phyloP scores from a whole-genome alignment of 768 basidiomycete species.

The Calocera viscosa region DNA sequence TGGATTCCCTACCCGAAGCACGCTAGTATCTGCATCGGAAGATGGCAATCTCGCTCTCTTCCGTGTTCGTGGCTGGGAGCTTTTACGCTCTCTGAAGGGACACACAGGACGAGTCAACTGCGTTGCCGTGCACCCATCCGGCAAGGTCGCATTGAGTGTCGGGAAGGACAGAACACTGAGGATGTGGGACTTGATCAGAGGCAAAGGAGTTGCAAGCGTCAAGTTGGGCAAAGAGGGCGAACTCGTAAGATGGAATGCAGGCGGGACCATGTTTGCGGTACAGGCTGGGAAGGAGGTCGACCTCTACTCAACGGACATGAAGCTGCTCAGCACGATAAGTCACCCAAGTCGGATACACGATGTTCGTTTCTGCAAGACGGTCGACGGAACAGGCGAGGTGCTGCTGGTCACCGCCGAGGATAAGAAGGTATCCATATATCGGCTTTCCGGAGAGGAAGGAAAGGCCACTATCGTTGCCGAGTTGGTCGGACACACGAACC shows the following conservation, averaged over 20 bases:
- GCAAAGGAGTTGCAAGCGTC: conserved; percentile 75
- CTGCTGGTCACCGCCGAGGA: conserved; percentile 83
- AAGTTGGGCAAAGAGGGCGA: conserved; percentile 91
- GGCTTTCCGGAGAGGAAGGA: conserved; percentile 35
- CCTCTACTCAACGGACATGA: conserved; percentile 80
- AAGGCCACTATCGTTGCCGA: conserved; percentile 50
- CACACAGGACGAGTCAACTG: conserved; percentile 89
- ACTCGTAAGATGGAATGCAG: conserved; percentile 73
- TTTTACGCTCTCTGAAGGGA: conserved; percentile 76
- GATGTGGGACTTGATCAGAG: conserved; percentile 99
- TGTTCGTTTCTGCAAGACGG: conserved; percentile 47
- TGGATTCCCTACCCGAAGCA: conserved; percentile 73
- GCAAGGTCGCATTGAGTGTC: conserved; percentile 81
- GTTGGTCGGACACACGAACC: conserved; percentile 71
- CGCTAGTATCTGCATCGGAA: conserved; percentile 82
- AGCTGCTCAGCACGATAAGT: conserved; percentile 52
- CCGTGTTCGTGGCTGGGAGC: conserved; percentile 85
- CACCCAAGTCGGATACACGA: conserved; percentile 81
- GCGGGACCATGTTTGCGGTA: conserved; percentile 68
- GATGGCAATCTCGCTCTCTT: conserved; percentile 86
- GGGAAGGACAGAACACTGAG: conserved; percentile 79
- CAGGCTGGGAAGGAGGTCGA: conserved; percentile 65
- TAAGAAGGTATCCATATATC: conserved; percentile 71
- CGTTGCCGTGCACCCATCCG: conserved; percentile 83
- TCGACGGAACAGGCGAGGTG: conserved; percentile 45